Evolutionary conservation across 1,284 basidiomycete species (phyloP).

Genomic region (Malassezia arunalokei): DNA sequence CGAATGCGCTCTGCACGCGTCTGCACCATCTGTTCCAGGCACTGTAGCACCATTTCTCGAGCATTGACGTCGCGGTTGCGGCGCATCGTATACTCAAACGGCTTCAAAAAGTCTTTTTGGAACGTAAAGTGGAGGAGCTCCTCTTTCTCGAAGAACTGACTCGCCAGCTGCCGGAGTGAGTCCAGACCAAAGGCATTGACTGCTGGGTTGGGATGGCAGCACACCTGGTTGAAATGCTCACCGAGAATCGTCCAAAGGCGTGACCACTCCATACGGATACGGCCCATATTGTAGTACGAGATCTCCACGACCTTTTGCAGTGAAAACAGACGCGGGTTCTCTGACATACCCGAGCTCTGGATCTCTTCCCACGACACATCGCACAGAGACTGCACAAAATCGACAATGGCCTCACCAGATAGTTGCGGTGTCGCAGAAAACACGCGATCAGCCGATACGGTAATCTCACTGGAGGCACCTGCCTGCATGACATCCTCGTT

Average conservation of each 20-base stretch:
- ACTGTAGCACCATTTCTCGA: slow-evolving; percentile 95
- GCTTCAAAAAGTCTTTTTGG: slow-evolving; percentile 96
- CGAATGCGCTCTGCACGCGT: slow-evolving; percentile 85
- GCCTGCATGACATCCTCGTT: slow-evolving; percentile 91
- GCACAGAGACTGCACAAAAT: slow-evolving; percentile 90
- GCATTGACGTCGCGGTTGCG: slow-evolving; percentile 90
- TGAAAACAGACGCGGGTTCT: slow-evolving; percentile 84
- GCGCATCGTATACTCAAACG: slow-evolving; percentile 95
- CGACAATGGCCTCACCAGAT: slow-evolving; percentile 89
- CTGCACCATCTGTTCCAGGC: slow-evolving; percentile 97
- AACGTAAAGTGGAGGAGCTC: slow-evolving; percentile 97
- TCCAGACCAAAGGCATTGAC: slow-evolving; percentile 96
- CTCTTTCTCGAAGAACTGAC: slow-evolving; percentile 98
- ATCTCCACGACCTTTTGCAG: slow-evolving; percentile 98
- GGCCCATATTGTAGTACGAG: slow-evolving; percentile 98
- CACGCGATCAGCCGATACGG: slow-evolving; percentile 96
- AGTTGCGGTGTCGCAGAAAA: slow-evolving; percentile 90
- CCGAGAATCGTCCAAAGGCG: slow-evolving; percentile 95
- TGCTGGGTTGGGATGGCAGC: slow-evolving; percentile 92
- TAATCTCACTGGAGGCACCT: slow-evolving; percentile 92
- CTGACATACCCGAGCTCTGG: slow-evolving; percentile 80
- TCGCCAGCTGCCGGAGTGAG: slow-evolving; percentile 90
- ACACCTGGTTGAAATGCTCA: slow-evolving; percentile 98
- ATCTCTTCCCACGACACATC: slow-evolving; percentile 99
- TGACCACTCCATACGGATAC: slow-evolving; percentile 97